Conservation (phyloP, 2,329 filamentous ascomycete genomes). For the Rutstroemia sp. region DNA sequence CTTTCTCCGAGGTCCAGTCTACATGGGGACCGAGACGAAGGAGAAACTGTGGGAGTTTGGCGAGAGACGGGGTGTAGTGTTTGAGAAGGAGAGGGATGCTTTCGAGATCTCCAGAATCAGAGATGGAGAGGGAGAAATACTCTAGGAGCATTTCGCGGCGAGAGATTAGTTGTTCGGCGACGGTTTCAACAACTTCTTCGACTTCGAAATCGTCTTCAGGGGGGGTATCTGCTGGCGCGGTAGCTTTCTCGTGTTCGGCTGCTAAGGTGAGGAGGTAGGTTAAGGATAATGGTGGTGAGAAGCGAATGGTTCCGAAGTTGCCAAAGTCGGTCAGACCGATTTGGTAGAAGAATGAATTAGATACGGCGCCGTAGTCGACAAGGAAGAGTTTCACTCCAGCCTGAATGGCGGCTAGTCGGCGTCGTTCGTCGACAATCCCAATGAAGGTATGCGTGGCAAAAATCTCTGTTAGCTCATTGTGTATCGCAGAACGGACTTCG, state of each 20-base stretch:
- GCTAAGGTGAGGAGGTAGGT: constrained; percentile 65
- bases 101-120: constrained; percentile 66
- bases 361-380: constrained; percentile 83
- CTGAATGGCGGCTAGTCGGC: constrained; percentile 87
- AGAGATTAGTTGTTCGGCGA: constrained; percentile 63
- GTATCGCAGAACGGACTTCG: constrained; percentile 72
- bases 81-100: constrained; percentile 80
- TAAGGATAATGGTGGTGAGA: constrained; percentile 68
- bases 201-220: constrained; percentile 54
- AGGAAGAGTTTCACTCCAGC: constrained; percentile 87
- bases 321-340: constrained; percentile 90
- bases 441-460: constrained; percentile 88
- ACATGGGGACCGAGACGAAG: constrained; percentile 83
- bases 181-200: constrained; percentile 55
- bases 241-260: constrained; percentile 61
- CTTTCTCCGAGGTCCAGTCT: constrained; percentile 76
- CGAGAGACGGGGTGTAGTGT: constrained; percentile 78
- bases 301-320: constrained; percentile 81
- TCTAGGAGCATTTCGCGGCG: constrained; percentile 81
- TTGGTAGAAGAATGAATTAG: constrained; percentile 92
- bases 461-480: constrained; percentile 78
- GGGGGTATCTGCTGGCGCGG: constrained; percentile 23
- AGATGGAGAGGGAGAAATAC: constrained; percentile 85
- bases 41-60: constrained; percentile 83
- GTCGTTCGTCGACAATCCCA: constrained; percentile 79